A percentile compares a stretch with the other conserved stretches of the same genome.
phyloP scores from a whole-genome alignment of 176 grass and related monocot genomes.

The Alopecurus myosuroides region DNA sequence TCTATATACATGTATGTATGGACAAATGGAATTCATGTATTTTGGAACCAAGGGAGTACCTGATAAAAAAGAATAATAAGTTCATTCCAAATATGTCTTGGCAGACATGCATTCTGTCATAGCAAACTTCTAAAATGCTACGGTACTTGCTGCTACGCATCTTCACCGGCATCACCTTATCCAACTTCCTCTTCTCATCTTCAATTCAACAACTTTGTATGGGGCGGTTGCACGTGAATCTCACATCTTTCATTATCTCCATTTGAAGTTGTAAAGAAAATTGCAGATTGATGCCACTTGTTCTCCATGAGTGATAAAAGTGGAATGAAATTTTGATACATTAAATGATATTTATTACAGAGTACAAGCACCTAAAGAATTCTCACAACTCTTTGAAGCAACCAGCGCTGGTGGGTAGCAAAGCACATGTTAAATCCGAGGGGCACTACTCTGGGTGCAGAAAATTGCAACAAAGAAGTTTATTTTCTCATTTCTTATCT shows the following conservation, averaged over 20 bases:
- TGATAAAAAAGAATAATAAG: background rate
- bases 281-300: background rate
- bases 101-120: background rate
- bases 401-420: background rate
- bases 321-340: background rate
- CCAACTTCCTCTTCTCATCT: conserved; percentile 67
- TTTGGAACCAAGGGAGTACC: no score
- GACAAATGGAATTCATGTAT: no score
- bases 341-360: background rate
- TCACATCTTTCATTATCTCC: conserved; percentile 97
- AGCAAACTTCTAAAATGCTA: background rate
- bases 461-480: background rate
- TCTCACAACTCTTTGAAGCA: background rate
- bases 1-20: no score
- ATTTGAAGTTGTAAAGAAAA: conserved; percentile 33
- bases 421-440: background rate
- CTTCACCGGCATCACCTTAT: conserved; percentile 32
- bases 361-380: background rate
- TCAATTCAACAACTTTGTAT: conserved; percentile 83
- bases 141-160: conserved; percentile 22
- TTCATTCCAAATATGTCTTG: background rate
- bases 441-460: background rate
- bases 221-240: conserved; percentile 94
- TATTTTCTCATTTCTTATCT: background rate
- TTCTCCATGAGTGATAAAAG: background rate